Evolutionary conservation across 345 rosid species (phyloP).

Genomic region (Mallotus nudiflorus): DNA sequence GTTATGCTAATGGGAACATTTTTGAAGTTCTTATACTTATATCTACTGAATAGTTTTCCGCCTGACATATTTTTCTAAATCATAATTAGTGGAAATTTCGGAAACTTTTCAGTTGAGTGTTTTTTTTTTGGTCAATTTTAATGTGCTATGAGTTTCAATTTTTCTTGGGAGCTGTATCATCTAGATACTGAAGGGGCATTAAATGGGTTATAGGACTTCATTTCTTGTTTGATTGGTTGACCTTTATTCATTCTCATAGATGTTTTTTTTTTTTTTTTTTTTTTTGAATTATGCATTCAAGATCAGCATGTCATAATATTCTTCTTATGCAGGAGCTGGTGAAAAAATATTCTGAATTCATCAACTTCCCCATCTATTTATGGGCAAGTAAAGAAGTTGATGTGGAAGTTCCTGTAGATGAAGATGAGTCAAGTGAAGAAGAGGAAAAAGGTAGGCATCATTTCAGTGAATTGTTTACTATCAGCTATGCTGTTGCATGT

Average conservation of each 20-base stretch:
- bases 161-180: neutral
- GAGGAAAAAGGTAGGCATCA: constrained; percentile 61
- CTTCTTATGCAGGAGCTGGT: constrained; percentile 70
- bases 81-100: no score
- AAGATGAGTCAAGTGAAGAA: constrained; percentile 79
- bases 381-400: constrained; percentile 98
- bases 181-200: neutral
- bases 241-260: no score
- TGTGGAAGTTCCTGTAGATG: constrained; percentile 84
- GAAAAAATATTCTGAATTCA: constrained; percentile 95
- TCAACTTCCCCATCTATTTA: constrained; percentile 85
- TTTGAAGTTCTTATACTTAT: no score
- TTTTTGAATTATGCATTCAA: neutral
- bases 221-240: neutral
- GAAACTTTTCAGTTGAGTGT: neutral
- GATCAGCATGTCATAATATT: neutral
- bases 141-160: neutral
- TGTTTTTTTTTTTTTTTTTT: neutral
- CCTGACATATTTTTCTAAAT: neutral
- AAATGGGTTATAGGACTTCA: neutral
- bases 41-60: no score
- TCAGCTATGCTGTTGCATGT: neutral
- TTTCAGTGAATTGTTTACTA: neutral
- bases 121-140: neutral
- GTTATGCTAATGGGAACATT: no score